Evolutionary conservation across 208 protist genomes (phyloP).

Genomic region (Crithidia mellificae): DNA sequence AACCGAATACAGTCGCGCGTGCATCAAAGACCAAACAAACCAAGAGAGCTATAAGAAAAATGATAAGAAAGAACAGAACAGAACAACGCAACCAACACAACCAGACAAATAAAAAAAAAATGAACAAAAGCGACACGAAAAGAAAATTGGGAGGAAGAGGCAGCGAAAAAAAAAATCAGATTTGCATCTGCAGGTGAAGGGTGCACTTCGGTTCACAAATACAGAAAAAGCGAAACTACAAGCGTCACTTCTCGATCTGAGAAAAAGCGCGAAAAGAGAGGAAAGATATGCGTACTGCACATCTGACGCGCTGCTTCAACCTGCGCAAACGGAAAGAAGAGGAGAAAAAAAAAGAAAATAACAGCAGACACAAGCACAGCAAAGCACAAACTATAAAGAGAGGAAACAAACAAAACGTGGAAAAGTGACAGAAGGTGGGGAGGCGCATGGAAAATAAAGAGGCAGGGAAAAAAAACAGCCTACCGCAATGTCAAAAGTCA

Average conservation of each 20-base stretch:
- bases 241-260: not conserved
- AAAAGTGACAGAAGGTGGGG: too few species aligned
- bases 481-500: too few species aligned
- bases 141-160: not conserved
- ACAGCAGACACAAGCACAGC: not conserved
- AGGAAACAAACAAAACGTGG: too few species aligned
- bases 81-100: not conserved
- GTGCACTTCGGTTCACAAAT: not conserved
- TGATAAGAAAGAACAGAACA: not conserved
- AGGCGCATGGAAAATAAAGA: not conserved
- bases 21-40: too few species aligned
- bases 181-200: slow-evolving; percentile 1
- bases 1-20: too few species aligned
- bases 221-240: not conserved
- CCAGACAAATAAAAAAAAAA: too few species aligned
- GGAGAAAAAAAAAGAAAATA: too few species aligned
- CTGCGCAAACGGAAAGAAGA: too few species aligned
- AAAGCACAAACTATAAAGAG: not conserved
- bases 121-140: not conserved
- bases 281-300: too few species aligned
- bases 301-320: not conserved
- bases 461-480: too few species aligned
- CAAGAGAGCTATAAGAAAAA: not conserved
- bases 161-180: not conserved
- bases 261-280: too few species aligned